phyloP scores from a whole-genome alignment of 129 eudicot species.

The Pseudognaphalium luteoalbum region DNA sequence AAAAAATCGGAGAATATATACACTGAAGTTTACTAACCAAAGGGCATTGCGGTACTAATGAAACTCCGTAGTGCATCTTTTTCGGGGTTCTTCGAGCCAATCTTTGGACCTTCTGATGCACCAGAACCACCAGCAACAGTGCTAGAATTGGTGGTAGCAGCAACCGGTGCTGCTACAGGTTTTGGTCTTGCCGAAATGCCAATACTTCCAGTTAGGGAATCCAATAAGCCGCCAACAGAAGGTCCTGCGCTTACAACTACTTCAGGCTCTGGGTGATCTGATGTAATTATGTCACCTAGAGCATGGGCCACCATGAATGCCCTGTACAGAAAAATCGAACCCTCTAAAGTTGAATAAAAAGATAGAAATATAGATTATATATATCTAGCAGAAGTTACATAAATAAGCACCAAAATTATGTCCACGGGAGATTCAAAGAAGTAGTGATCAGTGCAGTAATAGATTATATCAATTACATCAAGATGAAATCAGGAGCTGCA shows the following conservation, averaged over 20 bases:
- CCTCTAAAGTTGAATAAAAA: conserved; percentile 15
- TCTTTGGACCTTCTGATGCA: conserved; percentile 66
- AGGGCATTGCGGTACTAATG: conserved; percentile 87
- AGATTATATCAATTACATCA: not conserved
- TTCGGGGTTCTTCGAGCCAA: conserved; percentile 68
- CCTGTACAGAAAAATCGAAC: conserved; percentile 39
- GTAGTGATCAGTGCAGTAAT: conserved; percentile 7
- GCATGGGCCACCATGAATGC: conserved; percentile 87
- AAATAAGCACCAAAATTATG: conserved; percentile 8
- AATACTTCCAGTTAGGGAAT: conserved; percentile 95
- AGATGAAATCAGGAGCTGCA: not conserved
- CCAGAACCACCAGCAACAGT: conserved; percentile 54
- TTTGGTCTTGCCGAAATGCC: conserved; percentile 95
- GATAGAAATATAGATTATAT: not conserved
- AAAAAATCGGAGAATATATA: conserved; percentile 11
- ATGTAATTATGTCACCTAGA: conserved; percentile 77
- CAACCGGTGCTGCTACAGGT: conserved; percentile 81
- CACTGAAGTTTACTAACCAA: conserved; percentile 66
- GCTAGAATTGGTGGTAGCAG: conserved; percentile 59
- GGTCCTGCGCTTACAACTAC: conserved; percentile 65
- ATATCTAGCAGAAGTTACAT: not conserved
- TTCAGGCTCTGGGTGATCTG: conserved; percentile 81
- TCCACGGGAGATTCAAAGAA: conserved; percentile 5
- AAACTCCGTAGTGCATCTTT: conserved; percentile 80
- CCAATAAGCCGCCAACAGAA: conserved; percentile 94